Evolutionary conservation across 2,329 filamentous ascomycete genomes (phyloP), one percentile per base, ranked within the genome.

Genomic region (Trichoderma gracile): DNA sequence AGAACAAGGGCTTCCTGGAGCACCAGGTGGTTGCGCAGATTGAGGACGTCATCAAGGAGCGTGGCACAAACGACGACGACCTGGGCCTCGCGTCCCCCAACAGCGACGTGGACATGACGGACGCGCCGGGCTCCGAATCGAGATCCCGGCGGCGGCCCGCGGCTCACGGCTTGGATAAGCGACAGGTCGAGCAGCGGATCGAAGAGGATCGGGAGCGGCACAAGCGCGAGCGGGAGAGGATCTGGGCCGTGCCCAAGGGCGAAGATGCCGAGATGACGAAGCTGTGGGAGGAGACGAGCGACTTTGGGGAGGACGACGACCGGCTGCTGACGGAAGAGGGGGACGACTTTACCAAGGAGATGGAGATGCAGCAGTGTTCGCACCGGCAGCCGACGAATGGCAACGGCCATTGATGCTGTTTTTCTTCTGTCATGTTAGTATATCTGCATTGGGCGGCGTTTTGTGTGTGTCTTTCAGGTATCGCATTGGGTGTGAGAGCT

Each of bases 161-260:
- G 65, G 71, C 74, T 5, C 76, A 78, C 30, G 76, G 79, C 17
- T 76, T 95, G 58, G 92, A 97, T 72, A 95, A 94, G 78, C 85
- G 90, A 63, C 91, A 97, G 78, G 91, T 97, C 60, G 93, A 98
- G 78, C 93, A 98, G 79, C 84, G 95, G 46, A 97, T 99, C 68
- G 96, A 99, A 71, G 96, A 99, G 78, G 95, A 99, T 76, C 83
- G 95, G 3, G 95, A 99, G 76, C 82, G 95, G 49, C 96, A 99
- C 77, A 99, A 99, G 81, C 82, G 94, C 49, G 81, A 94, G 72
- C 82, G 95, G 23, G 95, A 99, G 78, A 93, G 89, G 71, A 96
- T 97, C 67, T 99, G 96, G 95, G 92, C 93, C 0, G 88, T 97
- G 2, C 86, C 86, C 33, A 82, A 84, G 9, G 71, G 69, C 9